These are phyloP conservation scores for Naganishia sp. DNA, from an alignment of 1,284 basidiomycete genomes.

Conservation along the genomic window DNA sequence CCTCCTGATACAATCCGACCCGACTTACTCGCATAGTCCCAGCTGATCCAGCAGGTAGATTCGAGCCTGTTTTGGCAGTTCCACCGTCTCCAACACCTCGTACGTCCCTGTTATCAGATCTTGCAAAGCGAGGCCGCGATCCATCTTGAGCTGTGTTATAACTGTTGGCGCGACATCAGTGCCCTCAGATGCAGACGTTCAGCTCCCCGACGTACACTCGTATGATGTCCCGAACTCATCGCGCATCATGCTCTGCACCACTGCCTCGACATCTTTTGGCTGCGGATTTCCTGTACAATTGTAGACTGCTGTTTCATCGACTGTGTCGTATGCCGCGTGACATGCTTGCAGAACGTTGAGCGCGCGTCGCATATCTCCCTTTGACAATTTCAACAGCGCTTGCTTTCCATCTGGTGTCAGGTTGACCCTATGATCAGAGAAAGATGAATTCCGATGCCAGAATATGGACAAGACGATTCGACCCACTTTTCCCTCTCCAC, in stretches of 20 bases:
- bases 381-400: constrained; percentile 87
- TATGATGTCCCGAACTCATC: constrained; percentile 95
- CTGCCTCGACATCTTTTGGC: constrained; percentile 86
- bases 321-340: constrained; percentile 88
- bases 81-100: constrained; percentile 83
- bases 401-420: constrained; percentile 82
- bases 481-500: constrained; percentile 81
- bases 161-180: constrained; percentile 59
- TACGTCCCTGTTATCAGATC: constrained; percentile 93
- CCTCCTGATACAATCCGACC: neutral
- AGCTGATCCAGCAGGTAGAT: constrained; percentile 89
- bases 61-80: constrained; percentile 79
- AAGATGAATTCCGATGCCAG: neutral
- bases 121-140: constrained; percentile 90
- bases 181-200: neutral
- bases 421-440: constrained; percentile 66
- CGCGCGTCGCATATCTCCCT: constrained; percentile 96
- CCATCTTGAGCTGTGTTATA: constrained; percentile 81
- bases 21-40: constrained; percentile 80
- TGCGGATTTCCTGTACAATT: constrained; percentile 96
- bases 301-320: constrained; percentile 90
- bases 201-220: constrained; percentile 64
- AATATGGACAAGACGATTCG: neutral
- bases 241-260: constrained; percentile 93
- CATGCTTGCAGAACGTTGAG: constrained; percentile 97